Conservation (phyloP, 2,329 filamentous ascomycete genomes). For the Clonostachys rosea region DNA sequence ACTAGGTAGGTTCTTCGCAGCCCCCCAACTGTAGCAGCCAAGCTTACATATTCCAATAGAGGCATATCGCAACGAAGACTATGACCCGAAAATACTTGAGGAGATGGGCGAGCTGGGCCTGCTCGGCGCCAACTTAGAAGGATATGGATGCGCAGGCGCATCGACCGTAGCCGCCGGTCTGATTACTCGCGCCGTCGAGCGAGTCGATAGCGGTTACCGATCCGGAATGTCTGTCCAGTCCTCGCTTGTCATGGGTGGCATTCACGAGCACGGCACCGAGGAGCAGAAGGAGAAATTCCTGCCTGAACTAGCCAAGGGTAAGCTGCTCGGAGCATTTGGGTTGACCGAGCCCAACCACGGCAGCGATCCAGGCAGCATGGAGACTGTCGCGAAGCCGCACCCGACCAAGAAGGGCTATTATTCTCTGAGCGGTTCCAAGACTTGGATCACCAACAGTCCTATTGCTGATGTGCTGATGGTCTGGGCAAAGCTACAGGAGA, state of each 20-base stretch:
- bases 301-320: conserved; percentile 76
- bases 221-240: conserved; percentile 93
- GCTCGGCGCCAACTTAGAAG: conserved; percentile 78
- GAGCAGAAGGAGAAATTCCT: conserved; percentile 85
- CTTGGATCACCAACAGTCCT: conserved; percentile 93
- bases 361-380: conserved; percentile 88
- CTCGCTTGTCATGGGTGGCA: conserved; percentile 89
- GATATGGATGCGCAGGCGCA: conserved; percentile 83
- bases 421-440: conserved; percentile 77
- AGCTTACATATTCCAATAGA: conserved; percentile 40
- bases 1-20: conserved; percentile 56
- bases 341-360: conserved; percentile 92
- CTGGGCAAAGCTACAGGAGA: conserved; percentile 90
- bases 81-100: conserved; percentile 77
- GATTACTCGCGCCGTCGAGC: conserved; percentile 85
- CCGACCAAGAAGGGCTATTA: conserved; percentile 80
- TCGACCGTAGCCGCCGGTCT: conserved; percentile 85
- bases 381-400: conserved; percentile 79
- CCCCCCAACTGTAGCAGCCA: not conserved
- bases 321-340: conserved; percentile 80
- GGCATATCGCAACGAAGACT: conserved; percentile 79
- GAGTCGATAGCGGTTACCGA: conserved; percentile 86
- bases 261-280: conserved; percentile 79
- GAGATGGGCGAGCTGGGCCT: conserved; percentile 95
- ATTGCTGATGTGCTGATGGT: conserved; percentile 82